phyloP scores from a whole-genome alignment of 1,284 basidiomycete genomes.

The Polyporus tsugae region DNA sequence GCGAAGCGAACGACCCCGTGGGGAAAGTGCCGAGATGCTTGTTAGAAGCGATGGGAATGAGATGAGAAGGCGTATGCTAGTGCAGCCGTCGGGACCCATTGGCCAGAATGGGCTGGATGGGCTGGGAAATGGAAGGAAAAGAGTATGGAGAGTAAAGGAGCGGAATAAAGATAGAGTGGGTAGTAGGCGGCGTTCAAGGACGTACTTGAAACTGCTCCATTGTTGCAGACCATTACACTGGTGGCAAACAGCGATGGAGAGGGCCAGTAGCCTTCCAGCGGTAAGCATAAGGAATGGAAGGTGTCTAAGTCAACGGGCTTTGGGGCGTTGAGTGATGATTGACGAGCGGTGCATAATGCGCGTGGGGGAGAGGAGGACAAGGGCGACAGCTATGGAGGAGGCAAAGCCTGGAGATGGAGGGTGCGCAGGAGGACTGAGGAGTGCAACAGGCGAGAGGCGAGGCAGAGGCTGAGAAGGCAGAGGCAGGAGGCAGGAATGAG shows the following conservation, averaged over 20 bases:
- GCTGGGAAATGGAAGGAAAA: not conserved
- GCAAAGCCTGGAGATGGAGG: not conserved
- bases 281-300: constrained; percentile 1
- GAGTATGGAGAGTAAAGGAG: not conserved
- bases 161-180: not conserved
- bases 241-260: not conserved
- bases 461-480: too few species aligned
- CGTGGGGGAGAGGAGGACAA: not conserved
- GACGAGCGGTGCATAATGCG: not conserved
- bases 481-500: not conserved
- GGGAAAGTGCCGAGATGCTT: not conserved
- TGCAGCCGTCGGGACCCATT: not conserved
- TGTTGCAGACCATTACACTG: not conserved
- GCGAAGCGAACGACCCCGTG: not conserved
- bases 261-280: not conserved
- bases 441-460: not conserved
- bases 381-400: not conserved
- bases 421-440: not conserved
- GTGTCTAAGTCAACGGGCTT: not conserved
- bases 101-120: not conserved
- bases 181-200: not conserved
- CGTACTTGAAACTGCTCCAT: not conserved
- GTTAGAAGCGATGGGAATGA: not conserved
- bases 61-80: not conserved
- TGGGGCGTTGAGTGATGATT: not conserved